Conservation (phyloP, 2,329 filamentous ascomycete species). For the Phoma sp. region DNA sequence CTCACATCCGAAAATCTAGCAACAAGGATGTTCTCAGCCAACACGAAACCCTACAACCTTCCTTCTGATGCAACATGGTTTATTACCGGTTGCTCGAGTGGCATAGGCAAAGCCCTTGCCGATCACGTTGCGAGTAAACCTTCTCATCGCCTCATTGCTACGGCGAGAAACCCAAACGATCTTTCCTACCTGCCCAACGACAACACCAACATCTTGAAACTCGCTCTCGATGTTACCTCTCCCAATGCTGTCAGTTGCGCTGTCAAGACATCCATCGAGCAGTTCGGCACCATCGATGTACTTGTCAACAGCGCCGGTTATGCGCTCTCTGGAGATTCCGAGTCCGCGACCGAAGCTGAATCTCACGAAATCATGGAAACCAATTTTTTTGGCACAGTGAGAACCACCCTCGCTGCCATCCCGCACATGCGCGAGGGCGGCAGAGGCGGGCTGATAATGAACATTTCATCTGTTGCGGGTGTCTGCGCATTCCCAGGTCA, state of each 20-base stretch:
- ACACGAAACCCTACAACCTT: constrained; percentile 10
- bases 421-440: constrained; percentile 51
- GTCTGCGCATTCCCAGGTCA: constrained; percentile 29
- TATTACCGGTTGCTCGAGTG: constrained; percentile 57
- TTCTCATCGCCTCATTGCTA: constrained; percentile 55
- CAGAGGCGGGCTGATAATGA: constrained; percentile 27
- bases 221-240: constrained; percentile 59
- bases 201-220: constrained; percentile 53
- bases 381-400: constrained; percentile 54
- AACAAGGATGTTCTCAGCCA: constrained; percentile 8
- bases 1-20: neutral
- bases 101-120: constrained; percentile 56
- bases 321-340: constrained; percentile 41
- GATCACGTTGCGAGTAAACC: constrained; percentile 49
- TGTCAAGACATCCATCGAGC: constrained; percentile 65
- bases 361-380: constrained; percentile 52
- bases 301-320: constrained; percentile 58
- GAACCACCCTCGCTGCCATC: constrained; percentile 50
- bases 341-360: constrained; percentile 44
- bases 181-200: constrained; percentile 53
- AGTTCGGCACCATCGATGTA: constrained; percentile 69
- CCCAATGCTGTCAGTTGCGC: constrained; percentile 46
- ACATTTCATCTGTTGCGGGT: constrained; percentile 30
- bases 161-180: constrained; percentile 54
- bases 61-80: constrained; percentile 9